phyloP scores from a whole-genome alignment of 225 moss, liverwort and hornwort species.

The Physcomitrellopsis africana region DNA sequence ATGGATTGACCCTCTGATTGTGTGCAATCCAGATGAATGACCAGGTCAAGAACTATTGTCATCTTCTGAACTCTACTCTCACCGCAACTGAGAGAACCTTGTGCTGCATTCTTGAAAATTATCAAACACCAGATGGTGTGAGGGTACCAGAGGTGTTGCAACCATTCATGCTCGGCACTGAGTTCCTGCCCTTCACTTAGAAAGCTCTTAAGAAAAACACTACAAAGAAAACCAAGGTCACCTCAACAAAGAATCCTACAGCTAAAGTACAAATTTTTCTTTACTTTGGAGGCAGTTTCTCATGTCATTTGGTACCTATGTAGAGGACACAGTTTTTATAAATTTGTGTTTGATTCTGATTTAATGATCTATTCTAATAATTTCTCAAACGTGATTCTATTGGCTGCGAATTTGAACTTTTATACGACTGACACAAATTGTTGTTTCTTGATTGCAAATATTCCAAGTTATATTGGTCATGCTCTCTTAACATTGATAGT shows the following conservation, averaged over 20 bases:
- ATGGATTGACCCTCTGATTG: no score
- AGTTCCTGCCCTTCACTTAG: constrained; percentile 66
- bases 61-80: constrained; percentile 85
- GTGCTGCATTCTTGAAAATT: constrained; percentile 89
- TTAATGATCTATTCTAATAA: not conserved
- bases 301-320: not conserved
- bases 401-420: not conserved
- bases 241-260: constrained; percentile 44
- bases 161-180: constrained; percentile 72
- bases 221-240: constrained; percentile 50
- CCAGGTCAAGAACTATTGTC: constrained; percentile 71
- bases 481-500: constrained; percentile 19
- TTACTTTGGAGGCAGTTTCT: not conserved
- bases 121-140: constrained; percentile 78
- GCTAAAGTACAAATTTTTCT: constrained; percentile 30
- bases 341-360: not conserved
- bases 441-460: not conserved
- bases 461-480: not conserved
- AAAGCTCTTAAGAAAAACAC: constrained; percentile 45
- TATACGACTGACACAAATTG: not conserved
- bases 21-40: constrained; percentile 60
- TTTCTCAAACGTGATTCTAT: not conserved
- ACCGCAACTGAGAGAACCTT: constrained; percentile 89
- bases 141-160: constrained; percentile 71
- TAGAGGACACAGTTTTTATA: not conserved